Evolutionary conservation across 2,329 filamentous ascomycete genomes (phyloP).

Genomic region (Aciculosporium take): DNA sequence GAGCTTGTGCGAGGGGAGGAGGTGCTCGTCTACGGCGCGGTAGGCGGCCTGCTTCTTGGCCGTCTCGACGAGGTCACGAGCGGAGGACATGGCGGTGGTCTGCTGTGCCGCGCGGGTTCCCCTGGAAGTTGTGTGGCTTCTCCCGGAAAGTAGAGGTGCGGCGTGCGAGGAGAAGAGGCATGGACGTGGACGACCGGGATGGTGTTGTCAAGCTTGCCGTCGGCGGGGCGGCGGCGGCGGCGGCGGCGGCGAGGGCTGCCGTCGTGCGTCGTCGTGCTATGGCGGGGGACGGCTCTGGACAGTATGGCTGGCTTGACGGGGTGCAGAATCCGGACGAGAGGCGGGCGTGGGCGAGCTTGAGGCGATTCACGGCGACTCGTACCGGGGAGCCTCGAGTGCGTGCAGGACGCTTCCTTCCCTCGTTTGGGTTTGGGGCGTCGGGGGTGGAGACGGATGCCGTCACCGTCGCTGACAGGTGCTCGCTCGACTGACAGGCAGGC

Average conservation of each 20-base stretch:
- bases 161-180: no score
- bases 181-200: not conserved
- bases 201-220: not conserved
- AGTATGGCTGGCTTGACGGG: no score
- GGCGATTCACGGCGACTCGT: not conserved
- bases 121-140: not conserved
- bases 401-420: no score
- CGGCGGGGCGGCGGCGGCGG: not conserved
- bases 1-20: slow-evolving; percentile 45
- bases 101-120: not conserved
- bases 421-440: not conserved
- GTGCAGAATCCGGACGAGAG: not conserved
- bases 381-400: no score
- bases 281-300: not conserved
- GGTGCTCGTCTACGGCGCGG: slow-evolving; percentile 60
- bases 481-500: no score
- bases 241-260: not conserved
- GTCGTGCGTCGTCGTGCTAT: not conserved
- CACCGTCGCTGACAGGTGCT: no score
- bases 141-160: not conserved
- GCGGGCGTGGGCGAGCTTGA: not conserved
- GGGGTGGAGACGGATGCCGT: not conserved
- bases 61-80: slow-evolving; percentile 41
- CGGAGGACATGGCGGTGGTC: slow-evolving; percentile 21
- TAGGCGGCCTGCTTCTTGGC: slow-evolving; percentile 65